A percentile compares a stretch with the other conserved stretches of the same genome.
Conservation (phyloP, 1,284 basidiomycete species). For the Amylostereum areolatum region DNA sequence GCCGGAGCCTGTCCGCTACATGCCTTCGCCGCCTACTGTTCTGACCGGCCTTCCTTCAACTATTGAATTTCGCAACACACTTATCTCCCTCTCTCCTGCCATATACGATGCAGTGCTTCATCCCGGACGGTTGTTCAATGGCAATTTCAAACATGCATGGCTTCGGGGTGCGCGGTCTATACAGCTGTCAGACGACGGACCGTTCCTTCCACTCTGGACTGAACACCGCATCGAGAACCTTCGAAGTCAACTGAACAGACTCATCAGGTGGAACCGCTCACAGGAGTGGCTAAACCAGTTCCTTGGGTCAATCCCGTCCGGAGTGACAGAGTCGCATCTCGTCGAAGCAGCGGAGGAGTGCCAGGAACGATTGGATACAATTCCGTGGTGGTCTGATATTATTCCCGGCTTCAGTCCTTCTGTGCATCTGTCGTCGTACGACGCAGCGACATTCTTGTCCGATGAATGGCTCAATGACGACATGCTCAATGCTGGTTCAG, state of each 20-base stretch:
- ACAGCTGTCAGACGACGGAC: not conserved
- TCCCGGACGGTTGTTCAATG: too few species aligned
- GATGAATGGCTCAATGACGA: conserved; percentile 6
- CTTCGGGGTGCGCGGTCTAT: not conserved
- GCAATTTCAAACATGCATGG: not conserved
- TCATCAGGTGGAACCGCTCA: not conserved
- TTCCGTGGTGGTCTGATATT: not conserved
- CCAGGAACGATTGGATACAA: not conserved
- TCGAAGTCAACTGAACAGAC: not conserved
- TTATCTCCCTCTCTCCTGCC: too few species aligned
- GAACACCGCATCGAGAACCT: not conserved
- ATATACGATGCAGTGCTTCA: too few species aligned
- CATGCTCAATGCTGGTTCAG: conserved; percentile 4
- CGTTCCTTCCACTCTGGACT: not conserved
- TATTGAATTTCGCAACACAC: not conserved
- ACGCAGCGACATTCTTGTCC: conserved; percentile 1
- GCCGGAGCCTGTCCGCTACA: not conserved
- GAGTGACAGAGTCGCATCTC: too few species aligned
- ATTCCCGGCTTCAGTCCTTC: not conserved
- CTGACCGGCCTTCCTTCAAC: not conserved
- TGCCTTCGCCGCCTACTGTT: not conserved
- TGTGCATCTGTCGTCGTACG: not conserved
- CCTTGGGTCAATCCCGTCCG: not conserved
- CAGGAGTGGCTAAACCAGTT: not conserved
- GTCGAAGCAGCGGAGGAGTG: not conserved